These are phyloP conservation scores for Neurospora pannonica DNA, from an alignment of 495 filamentous ascomycete species.

Conservation along the genomic window DNA sequence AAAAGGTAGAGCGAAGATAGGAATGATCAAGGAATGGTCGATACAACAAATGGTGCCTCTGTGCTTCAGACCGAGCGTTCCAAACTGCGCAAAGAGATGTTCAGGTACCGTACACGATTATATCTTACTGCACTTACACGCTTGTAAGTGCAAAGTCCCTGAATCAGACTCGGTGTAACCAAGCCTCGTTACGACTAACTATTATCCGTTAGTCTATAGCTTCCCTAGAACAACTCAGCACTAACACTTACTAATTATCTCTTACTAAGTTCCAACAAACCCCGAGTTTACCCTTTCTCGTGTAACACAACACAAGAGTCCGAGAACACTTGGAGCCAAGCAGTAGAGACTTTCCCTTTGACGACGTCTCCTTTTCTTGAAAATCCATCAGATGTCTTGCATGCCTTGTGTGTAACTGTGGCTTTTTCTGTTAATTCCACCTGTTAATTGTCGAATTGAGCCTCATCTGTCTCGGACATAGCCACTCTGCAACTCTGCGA, in stretches of 20 bases:
- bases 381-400: not conserved
- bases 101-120: not conserved
- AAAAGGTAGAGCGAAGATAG: not conserved
- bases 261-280: not conserved
- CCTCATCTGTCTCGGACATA: not conserved
- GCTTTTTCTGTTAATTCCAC: not conserved
- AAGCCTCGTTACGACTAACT: not conserved
- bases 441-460: not conserved
- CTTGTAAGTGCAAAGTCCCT: not conserved
- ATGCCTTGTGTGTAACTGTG: not conserved
- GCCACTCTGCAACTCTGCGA: not conserved
- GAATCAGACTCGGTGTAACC: not conserved
- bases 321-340: not conserved
- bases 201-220: not conserved
- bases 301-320: not conserved
- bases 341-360: not conserved
- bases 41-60: not conserved
- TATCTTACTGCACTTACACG: not conserved
- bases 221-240: not conserved
- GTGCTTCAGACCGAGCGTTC: not conserved
- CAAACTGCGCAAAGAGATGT: too few relatives aligned
- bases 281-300: not conserved
- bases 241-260: not conserved
- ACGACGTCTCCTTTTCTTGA: not conserved
- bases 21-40: not conserved